Conservation (phyloP, 2,329 filamentous ascomycete species). For the Diaporthe vexans region DNA sequence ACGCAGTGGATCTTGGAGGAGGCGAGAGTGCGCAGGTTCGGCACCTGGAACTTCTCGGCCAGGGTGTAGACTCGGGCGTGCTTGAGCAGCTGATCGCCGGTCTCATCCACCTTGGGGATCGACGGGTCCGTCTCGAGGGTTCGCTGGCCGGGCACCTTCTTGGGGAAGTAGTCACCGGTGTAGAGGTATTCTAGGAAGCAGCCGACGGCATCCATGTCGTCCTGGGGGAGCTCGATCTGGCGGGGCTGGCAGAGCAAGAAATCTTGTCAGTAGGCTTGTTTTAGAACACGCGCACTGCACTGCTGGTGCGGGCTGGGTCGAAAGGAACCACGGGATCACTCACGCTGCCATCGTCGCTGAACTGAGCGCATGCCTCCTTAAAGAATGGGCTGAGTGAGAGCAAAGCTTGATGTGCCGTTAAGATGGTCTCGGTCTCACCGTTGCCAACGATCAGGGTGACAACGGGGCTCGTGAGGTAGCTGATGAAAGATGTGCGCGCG, state of each 20-base stretch:
- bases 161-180: slow-evolving; percentile 88
- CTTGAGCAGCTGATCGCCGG: slow-evolving; percentile 86
- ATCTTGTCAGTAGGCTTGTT: background rate
- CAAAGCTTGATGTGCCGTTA: slow-evolving; percentile 86
- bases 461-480: slow-evolving; percentile 77
- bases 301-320: background rate
- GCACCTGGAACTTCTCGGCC: slow-evolving; percentile 81
- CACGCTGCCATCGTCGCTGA: slow-evolving; percentile 73
- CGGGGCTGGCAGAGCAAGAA: slow-evolving; percentile 62
- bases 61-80: slow-evolving; percentile 93
- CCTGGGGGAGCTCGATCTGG: slow-evolving; percentile 76
- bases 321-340: slow-evolving; percentile 48
- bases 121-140: slow-evolving; percentile 78
- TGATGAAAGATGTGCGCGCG: slow-evolving; percentile 62
- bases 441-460: slow-evolving; percentile 76
- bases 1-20: slow-evolving; percentile 94
- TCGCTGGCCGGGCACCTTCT: slow-evolving; percentile 72
- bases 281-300: background rate
- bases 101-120: slow-evolving; percentile 77
- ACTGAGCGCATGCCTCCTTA: slow-evolving; percentile 70
- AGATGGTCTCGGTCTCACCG: slow-evolving; percentile 70
- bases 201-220: slow-evolving; percentile 80
- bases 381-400: slow-evolving; percentile 83
- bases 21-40: slow-evolving; percentile 79
- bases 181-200: slow-evolving; percentile 89